These are phyloP conservation scores for Kwoniella shandongensis DNA, from an alignment of 768 basidiomycete genomes.

Conservation along the genomic window DNA sequence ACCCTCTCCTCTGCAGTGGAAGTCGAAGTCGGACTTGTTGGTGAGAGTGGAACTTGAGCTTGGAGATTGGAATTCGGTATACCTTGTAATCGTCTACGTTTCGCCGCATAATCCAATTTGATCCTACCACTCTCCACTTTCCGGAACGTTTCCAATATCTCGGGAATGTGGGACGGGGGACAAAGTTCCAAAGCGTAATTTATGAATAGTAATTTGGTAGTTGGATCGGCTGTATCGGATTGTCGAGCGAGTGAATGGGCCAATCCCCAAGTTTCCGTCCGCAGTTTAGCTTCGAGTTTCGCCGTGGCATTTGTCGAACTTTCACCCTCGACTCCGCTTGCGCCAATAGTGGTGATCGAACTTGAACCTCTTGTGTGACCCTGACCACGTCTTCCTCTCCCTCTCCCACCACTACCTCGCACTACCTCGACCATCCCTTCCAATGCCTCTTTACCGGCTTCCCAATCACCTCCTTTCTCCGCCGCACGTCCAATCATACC, in stretches of 20 bases:
- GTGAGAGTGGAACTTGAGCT: slow-evolving; percentile 36
- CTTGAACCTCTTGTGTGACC: slow-evolving; percentile 5
- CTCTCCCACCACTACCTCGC: background rate
- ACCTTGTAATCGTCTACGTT: slow-evolving; percentile 55
- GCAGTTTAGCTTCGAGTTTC: slow-evolving; percentile 22
- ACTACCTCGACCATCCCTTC: slow-evolving; percentile 65
- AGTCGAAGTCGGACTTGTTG: slow-evolving; percentile 55
- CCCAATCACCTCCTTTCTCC: slow-evolving; percentile 75
- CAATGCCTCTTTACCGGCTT: slow-evolving; percentile 68
- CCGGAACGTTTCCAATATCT: slow-evolving; percentile 76
- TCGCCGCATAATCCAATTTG: slow-evolving; percentile 48
- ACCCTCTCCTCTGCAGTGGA: slow-evolving; percentile 32
- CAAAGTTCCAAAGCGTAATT: slow-evolving; percentile 83
- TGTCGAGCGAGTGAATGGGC: slow-evolving; percentile 86
- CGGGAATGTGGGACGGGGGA: slow-evolving; percentile 69
- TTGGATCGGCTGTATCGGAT: slow-evolving; percentile 68
- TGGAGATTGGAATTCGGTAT: background rate
- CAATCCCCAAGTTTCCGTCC: slow-evolving; percentile 82
- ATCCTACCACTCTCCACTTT: slow-evolving; percentile 59
- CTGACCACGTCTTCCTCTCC: background rate
- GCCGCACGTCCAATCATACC: slow-evolving; percentile 92
- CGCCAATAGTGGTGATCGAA: slow-evolving; percentile 2
- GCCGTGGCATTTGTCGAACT: background rate
- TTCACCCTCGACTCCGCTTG: background rate
- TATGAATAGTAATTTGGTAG: slow-evolving; percentile 68